phyloP scores from a whole-genome alignment of 805 yeast species.

The Ascoidea tarda region DNA sequence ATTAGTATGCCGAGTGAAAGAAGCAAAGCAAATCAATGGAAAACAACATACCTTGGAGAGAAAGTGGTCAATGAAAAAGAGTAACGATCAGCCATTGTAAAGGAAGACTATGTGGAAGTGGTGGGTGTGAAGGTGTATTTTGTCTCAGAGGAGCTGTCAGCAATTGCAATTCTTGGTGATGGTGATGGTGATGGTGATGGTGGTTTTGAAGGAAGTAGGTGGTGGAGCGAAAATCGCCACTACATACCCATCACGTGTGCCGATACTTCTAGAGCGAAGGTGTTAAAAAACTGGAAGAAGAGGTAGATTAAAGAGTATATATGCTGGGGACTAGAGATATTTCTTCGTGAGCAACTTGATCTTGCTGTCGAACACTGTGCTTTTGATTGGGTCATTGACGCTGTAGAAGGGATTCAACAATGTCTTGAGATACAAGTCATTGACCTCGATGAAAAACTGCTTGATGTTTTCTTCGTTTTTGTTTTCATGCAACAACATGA shows the following conservation, averaged over 20 bases:
- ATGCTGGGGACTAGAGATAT: constrained; percentile 31
- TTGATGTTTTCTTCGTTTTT: constrained; percentile 50
- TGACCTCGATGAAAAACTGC: constrained; percentile 73
- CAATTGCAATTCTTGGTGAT: too few species aligned
- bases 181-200: too few species aligned
- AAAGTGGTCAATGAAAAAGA: constrained; percentile 95
- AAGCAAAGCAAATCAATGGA: neutral
- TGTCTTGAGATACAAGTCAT: constrained; percentile 80
- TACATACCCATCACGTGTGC: too few species aligned
- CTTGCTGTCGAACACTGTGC: constrained; percentile 61
- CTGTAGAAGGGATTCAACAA: constrained; percentile 77
- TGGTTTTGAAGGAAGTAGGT: too few species aligned
- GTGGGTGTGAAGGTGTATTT: too few species aligned
- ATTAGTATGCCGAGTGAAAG: neutral
- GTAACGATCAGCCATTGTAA: constrained; percentile 88
- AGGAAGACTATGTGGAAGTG: too few species aligned
- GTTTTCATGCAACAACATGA: constrained; percentile 55
- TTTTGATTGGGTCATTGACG: constrained; percentile 58
- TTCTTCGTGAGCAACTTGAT: constrained; percentile 63
- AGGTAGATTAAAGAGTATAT: too few species aligned
- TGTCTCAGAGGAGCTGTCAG: too few species aligned
- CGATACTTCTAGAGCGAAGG: too few species aligned
- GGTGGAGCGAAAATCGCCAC: too few species aligned
- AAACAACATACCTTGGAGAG: constrained; percentile 61
- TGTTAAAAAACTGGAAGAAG: too few species aligned